Evolutionary conservation across 176 grass and related monocot species (phyloP).

Genomic region (Saccharum spontaneum): DNA sequence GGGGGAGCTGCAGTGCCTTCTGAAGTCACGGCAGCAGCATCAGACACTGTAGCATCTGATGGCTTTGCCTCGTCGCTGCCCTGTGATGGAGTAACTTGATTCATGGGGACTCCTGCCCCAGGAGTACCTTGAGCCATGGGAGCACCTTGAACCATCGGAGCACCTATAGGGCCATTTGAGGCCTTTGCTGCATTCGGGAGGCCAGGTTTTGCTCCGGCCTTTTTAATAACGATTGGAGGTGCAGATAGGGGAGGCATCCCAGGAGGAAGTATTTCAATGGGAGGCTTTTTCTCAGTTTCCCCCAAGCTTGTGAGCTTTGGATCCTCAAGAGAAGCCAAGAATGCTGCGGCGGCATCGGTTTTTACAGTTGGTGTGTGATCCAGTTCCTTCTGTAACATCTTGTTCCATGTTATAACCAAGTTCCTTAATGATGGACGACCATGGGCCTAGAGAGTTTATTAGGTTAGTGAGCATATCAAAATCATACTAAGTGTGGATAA

Average conservation of each 20-base stretch:
- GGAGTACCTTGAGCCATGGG: constrained; percentile 15
- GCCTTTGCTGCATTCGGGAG: constrained; percentile 35
- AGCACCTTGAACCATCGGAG: constrained; percentile 36
- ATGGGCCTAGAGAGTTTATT: constrained; percentile 68
- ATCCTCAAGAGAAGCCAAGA: constrained; percentile 95
- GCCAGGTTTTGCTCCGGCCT: constrained; percentile 41
- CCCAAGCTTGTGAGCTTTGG: constrained; percentile 82
- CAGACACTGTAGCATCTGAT: constrained; percentile 26
- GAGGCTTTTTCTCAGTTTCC: constrained; percentile 80
- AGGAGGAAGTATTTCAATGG: constrained; percentile 97
- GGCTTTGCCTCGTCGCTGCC: constrained; percentile 34
- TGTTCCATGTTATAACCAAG: constrained; percentile 92
- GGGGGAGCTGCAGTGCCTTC: neutral
- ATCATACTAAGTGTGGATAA: constrained; percentile 10
- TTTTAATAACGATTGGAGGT: constrained; percentile 80
- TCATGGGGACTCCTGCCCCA: neutral
- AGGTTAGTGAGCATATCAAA: constrained; percentile 23
- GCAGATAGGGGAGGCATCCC: constrained; percentile 93
- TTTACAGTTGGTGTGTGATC: constrained; percentile 83
- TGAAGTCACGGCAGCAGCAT: neutral
- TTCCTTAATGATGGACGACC: constrained; percentile 84
- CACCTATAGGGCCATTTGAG: constrained; percentile 40
- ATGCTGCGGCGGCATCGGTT: constrained; percentile 94
- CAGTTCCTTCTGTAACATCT: constrained; percentile 89
- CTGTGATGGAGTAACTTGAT: constrained; percentile 23